phyloP scores from a whole-genome alignment of 164 flowering plant genomes.

The Brasenia schreberi region DNA sequence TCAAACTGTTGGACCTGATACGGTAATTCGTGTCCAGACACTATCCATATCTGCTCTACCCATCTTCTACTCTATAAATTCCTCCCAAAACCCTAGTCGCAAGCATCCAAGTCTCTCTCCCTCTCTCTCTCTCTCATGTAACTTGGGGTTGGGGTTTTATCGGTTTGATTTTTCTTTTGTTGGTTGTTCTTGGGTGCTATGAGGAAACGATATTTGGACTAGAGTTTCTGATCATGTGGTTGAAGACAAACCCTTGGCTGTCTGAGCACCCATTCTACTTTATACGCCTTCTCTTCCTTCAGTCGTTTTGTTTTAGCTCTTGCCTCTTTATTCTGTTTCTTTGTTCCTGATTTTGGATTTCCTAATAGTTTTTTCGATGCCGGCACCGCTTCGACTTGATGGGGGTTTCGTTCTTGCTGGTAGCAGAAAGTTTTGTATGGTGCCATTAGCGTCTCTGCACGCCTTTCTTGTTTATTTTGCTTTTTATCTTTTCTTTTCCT shows the following conservation, averaged over 20 bases:
- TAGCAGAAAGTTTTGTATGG: no score
- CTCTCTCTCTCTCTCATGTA: neutral
- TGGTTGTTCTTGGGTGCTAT: conserved; percentile 6
- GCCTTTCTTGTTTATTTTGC: no score
- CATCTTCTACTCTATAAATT: no score
- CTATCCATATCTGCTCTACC: no score
- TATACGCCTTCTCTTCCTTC: neutral
- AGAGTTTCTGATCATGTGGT: conserved; percentile 17
- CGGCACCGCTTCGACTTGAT: no score
- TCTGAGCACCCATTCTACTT: conserved; percentile 10
- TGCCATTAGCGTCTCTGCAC: no score
- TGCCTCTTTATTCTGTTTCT: neutral
- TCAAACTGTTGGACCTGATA: no score
- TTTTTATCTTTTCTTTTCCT: no score
- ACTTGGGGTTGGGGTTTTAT: neutral
- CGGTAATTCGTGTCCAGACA: no score
- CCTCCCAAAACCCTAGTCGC: no score
- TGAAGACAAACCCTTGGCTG: conserved; percentile 25
- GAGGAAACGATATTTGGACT: conserved; percentile 18
- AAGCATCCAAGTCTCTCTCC: neutral
- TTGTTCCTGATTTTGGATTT: neutral
- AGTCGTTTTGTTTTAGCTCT: neutral
- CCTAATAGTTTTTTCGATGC: no score
- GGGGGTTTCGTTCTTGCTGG: no score
- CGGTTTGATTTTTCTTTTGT: neutral